These are phyloP conservation scores for Pythium guiyangense DNA, from an alignment of 352 stramenopile species.

Conservation along the genomic window DNA sequence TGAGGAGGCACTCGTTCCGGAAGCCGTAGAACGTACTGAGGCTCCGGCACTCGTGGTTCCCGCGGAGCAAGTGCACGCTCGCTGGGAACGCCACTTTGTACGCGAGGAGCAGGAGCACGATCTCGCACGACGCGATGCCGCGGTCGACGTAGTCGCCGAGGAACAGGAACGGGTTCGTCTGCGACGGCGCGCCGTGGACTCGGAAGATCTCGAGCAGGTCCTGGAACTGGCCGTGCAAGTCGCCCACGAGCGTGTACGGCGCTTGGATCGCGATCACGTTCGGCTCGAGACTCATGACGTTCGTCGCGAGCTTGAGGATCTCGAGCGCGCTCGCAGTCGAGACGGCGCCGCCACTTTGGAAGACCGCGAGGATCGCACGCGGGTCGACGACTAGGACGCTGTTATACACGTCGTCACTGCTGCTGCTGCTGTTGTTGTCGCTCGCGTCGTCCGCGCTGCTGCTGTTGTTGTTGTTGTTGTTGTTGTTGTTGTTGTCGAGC, in stretches of 20 bases:
- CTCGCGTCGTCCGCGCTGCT: conserved; percentile 13
- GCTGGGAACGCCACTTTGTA: conserved; percentile 99
- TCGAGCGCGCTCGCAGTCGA: conserved; percentile 44
- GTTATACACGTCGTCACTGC: background rate
- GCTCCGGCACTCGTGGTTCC: conserved; percentile 98
- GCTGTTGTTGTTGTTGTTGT: too few relatives aligned
- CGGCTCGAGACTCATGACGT: conserved; percentile 51
- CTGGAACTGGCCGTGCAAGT: conserved; percentile 99
- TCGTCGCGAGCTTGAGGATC: conserved; percentile 51
- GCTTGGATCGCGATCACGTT: conserved; percentile 51
- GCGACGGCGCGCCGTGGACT: conserved; percentile 40
- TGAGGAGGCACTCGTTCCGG: conserved; percentile 95
- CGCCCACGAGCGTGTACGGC: conserved; percentile 57
- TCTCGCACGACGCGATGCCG: conserved; percentile 96
- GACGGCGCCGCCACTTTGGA: conserved; percentile 39
- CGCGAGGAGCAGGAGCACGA: conserved; percentile 94
- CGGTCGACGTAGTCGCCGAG: conserved; percentile 92
- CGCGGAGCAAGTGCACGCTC: conserved; percentile 98
- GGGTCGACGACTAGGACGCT: conserved; percentile 19
- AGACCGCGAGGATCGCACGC: conserved; percentile 24
- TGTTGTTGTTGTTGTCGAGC: conserved; percentile 24
- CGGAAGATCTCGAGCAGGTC: conserved; percentile 91
- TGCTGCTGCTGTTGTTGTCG: conserved; percentile 11
- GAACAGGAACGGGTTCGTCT: conserved; percentile 96
- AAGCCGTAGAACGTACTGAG: conserved; percentile 99